Base-by-base conservation (phyloP, 371 early-diverging fungal species). In the Apophysomyces trapeziformis region DNA sequence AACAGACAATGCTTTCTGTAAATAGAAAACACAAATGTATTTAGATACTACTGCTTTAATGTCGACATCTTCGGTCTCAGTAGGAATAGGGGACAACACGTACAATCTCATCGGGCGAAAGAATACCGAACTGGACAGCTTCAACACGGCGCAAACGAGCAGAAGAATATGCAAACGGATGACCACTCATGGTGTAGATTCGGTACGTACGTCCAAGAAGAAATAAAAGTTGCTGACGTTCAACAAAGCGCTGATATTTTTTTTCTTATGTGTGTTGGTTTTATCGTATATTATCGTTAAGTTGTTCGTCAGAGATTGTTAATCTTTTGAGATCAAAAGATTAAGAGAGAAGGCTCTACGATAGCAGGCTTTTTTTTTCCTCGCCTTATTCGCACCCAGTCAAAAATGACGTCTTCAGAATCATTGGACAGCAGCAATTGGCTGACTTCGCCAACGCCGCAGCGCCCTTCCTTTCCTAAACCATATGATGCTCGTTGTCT, bases 51-150 rank as follows among this genome's bases (percentile, higher is more conserved):
- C 60, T 67, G 12, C 13, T 58, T 21, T 18, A 41, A 38, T 16
- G 60, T n/a, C 41, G 37, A 36, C 35, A 41, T 58, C 2, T 58
- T 39, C 21, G 54, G 9, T 62, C 39, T 13, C 38, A 58, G 18
- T 38, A 57, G 54, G 59, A 65, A 58, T 60, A 67, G 35, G 16
- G 57, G 58, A 54, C 47, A 69, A 64, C 70, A 85, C 88, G 70
- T 90, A 96, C 96, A 76, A 95, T 95, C 79, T 97, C 98, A 54
- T 96, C 96, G 11, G 99, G 97, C 26, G 95, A 92, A 46, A 99
- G 85, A 57, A 97, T 87, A 60, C 99, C 98, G 85, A 99, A 99
- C 81, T 98, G 99, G 58, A 99, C 92, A 63, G 85, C 79, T 67
- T 93, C 88, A 60, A 97, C 95, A 73, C 89, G 90, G 76, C 93